Base-by-base conservation (phyloP, 495 filamentous ascomycete species). In the Xylaria intraflava region DNA sequence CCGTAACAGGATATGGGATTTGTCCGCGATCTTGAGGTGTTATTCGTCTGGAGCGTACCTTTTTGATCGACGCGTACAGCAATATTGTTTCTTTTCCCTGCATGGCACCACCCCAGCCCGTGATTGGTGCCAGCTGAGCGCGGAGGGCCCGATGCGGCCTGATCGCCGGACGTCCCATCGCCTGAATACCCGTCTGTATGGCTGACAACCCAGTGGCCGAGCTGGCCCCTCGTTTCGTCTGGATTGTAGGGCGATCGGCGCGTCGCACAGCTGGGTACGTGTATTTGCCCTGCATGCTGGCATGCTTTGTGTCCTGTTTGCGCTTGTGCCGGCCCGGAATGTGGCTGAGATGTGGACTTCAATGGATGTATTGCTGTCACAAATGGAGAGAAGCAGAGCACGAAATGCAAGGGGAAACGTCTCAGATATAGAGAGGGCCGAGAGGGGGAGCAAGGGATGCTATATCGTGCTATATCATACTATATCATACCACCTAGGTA, bases 81-180 rank as follows among this genome's bases (percentile, higher is more conserved):
- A 4, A 38, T 38, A 6, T 12, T 8, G 35, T 4, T 14, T n/a
- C 35, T n/a, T n/a, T n/a, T n/a, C n/a, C n/a, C n/a, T n/a, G n/a
- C 36, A 19, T 51, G 36, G 46, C 42, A 53, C 51, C 51, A 53
- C 33, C 12, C 38, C 51, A 44, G 33, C 40, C 33, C 42, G 46
- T 35, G 31, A 53, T 46, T 53, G 51, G 51, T 53, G 51, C 43
- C 51, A 53, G n/a, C 40, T 17, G 29, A 27, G 30, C 31, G 16
- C 16, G 20, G 17, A 41, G 33, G 49, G 27, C 42, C 41, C 41
- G 31, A 22, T 44, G 50, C 50, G 16, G 36, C 40, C 30, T 23
- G 40, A 53, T 44, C 47, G 24, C 31, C 27, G 17, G 17, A 31
- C 44, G 12, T 22, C 4, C 27, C 27, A 29, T 29, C 17, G 17